A percentile compares a stretch with the other conserved stretches of the same genome.
These are phyloP conservation scores for Colletotrichum euphorbiae DNA, from an alignment of 2,329 filamentous ascomycete genomes.

Conservation along the genomic window DNA sequence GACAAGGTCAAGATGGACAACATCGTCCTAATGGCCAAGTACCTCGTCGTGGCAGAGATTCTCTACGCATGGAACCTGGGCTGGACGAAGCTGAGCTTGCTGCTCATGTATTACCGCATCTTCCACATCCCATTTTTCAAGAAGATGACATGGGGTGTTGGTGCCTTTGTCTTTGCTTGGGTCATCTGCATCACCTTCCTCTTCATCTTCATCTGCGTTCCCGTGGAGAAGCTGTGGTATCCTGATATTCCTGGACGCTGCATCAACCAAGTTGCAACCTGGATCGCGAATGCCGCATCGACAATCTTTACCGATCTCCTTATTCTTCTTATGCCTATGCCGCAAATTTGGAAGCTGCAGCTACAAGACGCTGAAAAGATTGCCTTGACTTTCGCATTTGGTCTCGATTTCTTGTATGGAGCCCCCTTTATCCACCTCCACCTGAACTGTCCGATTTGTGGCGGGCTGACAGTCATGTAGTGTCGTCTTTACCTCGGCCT, in stretches of 20 bases:
- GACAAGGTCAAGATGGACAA: slow-evolving; percentile 49
- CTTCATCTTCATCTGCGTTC: slow-evolving; percentile 64
- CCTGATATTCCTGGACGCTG: slow-evolving; percentile 57
- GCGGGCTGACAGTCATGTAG: slow-evolving; percentile 41
- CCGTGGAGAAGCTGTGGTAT: slow-evolving; percentile 62
- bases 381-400: slow-evolving; percentile 57
- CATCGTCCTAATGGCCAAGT: slow-evolving; percentile 59
- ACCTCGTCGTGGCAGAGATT: slow-evolving; percentile 60
- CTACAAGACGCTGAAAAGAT: slow-evolving; percentile 56
- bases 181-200: slow-evolving; percentile 60
- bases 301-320: slow-evolving; percentile 60
- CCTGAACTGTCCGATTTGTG: too few relatives aligned
- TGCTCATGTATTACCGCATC: slow-evolving; percentile 66
- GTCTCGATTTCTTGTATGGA: slow-evolving; percentile 56
- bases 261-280: slow-evolving; percentile 62
- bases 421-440: slow-evolving; percentile 30
- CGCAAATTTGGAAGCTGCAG: slow-evolving; percentile 59
- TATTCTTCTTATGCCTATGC: slow-evolving; percentile 58
- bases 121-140: slow-evolving; percentile 59
- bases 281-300: slow-evolving; percentile 61
- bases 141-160: slow-evolving; percentile 54
- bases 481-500: slow-evolving; percentile 61
- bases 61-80: slow-evolving; percentile 61
- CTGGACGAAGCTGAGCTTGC: slow-evolving; percentile 61
- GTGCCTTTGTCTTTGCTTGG: slow-evolving; percentile 59